Conservation (phyloP, 176 grass and related monocot genomes). For the Lolium perenne region DNA sequence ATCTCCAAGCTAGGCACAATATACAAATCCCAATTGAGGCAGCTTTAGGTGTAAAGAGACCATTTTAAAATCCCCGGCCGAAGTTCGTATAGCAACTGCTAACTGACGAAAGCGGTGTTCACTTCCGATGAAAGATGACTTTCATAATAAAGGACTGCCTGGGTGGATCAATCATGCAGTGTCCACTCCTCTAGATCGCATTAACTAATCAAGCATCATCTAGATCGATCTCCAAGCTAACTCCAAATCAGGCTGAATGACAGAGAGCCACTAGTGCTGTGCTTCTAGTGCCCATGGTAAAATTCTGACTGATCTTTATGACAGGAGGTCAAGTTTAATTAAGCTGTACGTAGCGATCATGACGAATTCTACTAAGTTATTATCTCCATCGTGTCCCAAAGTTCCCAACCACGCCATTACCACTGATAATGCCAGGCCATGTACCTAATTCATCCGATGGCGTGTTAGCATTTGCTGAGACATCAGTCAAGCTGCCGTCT, state of each 20-base stretch:
- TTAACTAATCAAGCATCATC: background rate
- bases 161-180: slow-evolving; percentile 45
- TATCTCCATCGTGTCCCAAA: slow-evolving; percentile 1
- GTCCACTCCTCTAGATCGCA: background rate
- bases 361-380: background rate
- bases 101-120: slow-evolving; percentile 26
- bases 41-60: background rate
- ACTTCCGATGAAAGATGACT: slow-evolving; percentile 37
- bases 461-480: background rate
- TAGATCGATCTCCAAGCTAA: slow-evolving; percentile 39
- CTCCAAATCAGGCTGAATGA: background rate
- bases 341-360: background rate
- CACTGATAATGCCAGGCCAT: background rate
- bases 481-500: slow-evolving; percentile 2
- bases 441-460: slow-evolving; percentile 19
- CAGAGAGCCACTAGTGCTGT: slow-evolving; percentile 22
- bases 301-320: background rate
- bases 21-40: background rate
- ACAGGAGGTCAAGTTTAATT: background rate
- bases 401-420: slow-evolving; percentile 34
- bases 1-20: slow-evolving; percentile 16
- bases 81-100: slow-evolving; percentile 34
- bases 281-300: background rate
- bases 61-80: background rate
- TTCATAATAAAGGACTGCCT: slow-evolving; percentile 14